A percentile compares a stretch with the other conserved stretches of the same genome.
phyloP scores from a whole-genome alignment of 108 stramenopile genomes.

The Asterionellopsis glacialis region DNA sequence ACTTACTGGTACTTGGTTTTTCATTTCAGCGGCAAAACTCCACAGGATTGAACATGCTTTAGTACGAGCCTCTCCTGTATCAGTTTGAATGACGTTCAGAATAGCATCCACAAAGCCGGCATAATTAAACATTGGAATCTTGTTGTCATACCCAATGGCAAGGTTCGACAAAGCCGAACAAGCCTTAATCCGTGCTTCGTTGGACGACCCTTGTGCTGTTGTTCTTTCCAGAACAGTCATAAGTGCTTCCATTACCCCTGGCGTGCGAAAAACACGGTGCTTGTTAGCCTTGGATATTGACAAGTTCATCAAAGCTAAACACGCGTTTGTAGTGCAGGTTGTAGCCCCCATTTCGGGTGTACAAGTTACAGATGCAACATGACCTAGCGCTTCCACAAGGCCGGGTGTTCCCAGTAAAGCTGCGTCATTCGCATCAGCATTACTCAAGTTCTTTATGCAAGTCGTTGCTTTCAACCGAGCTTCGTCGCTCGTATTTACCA shows the following conservation, averaged over 20 bases:
- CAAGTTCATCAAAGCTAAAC: constrained; percentile 84
- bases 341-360: constrained; percentile 65
- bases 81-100: constrained; percentile 79
- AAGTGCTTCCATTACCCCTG: constrained; percentile 87
- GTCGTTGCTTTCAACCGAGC: constrained; percentile 88
- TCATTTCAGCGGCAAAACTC: constrained; percentile 92
- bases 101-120: constrained; percentile 87
- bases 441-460: constrained; percentile 86
- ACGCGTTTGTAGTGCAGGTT: constrained; percentile 83
- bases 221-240: constrained; percentile 82
- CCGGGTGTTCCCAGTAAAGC: constrained; percentile 77
- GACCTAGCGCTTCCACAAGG: constrained; percentile 74
- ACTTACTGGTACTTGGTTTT: constrained; percentile 85
- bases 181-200: constrained; percentile 84
- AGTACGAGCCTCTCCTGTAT: constrained; percentile 80
- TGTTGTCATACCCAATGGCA: constrained; percentile 91
- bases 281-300: constrained; percentile 87
- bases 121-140: constrained; percentile 90
- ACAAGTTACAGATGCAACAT: constrained; percentile 73
- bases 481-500: constrained; percentile 68
- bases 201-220: constrained; percentile 48
- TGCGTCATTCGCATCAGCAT: constrained; percentile 86
- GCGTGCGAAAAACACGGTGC: constrained; percentile 80
- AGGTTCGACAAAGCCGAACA: constrained; percentile 86
- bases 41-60: constrained; percentile 90